Evolutionary conservation across 1,284 basidiomycete species (phyloP).

Genomic region (Ceratobasidium sp.): DNA sequence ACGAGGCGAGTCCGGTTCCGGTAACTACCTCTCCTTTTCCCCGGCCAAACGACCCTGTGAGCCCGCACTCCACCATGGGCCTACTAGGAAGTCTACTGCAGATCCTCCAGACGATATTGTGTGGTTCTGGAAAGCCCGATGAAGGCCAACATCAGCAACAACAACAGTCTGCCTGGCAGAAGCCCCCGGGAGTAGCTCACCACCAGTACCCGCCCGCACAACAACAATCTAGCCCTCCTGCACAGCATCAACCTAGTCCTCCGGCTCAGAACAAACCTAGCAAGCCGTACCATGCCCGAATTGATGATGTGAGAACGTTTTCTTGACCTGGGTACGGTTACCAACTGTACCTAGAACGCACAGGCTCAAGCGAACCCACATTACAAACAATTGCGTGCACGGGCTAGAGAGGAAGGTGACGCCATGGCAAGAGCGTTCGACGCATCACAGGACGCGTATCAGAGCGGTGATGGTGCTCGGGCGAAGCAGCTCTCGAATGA

Average conservation of each 20-base stretch:
- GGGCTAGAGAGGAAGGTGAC: constrained; percentile 45
- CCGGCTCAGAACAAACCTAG: not conserved
- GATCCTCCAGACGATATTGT: constrained; percentile 31
- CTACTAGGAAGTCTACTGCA: constrained; percentile 37
- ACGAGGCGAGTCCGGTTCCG: too few relatives aligned
- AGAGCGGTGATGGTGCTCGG: constrained; percentile 70
- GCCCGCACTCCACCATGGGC: constrained; percentile 28
- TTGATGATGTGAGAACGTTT: constrained; percentile 31
- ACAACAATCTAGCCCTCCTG: too few relatives aligned
- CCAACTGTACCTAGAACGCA: constrained; percentile 52
- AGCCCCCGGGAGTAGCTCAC: constrained; percentile 25
- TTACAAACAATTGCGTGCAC: constrained; percentile 70
- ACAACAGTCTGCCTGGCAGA: constrained; percentile 3
- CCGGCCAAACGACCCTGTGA: constrained; percentile 6
- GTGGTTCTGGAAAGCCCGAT: constrained; percentile 22
- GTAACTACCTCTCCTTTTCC: constrained; percentile 1
- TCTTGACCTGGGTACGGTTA: too few relatives aligned
- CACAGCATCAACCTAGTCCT: too few relatives aligned
- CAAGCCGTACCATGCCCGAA: constrained; percentile 31
- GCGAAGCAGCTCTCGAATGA: constrained; percentile 85
- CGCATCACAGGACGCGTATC: constrained; percentile 70
- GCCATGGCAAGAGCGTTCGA: constrained; percentile 71
- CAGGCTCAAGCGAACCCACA: constrained; percentile 64
- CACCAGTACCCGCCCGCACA: too few relatives aligned
- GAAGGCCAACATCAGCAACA: constrained; percentile 9